These are phyloP conservation scores for Santalum album DNA, from an alignment of 164 flowering plant genomes.

Conservation along the genomic window DNA sequence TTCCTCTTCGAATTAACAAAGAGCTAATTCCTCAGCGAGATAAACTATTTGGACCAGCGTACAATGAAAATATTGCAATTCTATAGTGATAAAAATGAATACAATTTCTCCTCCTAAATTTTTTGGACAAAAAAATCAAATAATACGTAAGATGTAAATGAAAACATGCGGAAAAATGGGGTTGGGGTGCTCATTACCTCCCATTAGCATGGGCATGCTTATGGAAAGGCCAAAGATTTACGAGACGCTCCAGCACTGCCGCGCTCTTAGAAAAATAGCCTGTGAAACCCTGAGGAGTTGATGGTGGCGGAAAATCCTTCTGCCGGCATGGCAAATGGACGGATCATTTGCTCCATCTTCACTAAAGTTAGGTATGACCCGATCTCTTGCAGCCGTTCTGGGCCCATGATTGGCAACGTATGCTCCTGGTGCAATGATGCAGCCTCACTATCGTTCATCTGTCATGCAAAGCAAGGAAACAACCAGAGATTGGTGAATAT, in stretches of 20 bases:
- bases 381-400: conserved; percentile 92
- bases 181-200: no score
- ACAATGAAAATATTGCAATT: no score
- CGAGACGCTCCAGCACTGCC: conserved; percentile 83
- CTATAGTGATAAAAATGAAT: no score
- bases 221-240: conserved; percentile 85
- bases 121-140: no score
- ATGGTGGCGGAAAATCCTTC: conserved; percentile 94
- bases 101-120: no score
- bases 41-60: no score
- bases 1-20: no score
- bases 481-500: no score
- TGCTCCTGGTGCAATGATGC: conserved; percentile 85
- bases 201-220: conserved; percentile 51
- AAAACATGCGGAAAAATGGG: no score
- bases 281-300: conserved; percentile 81
- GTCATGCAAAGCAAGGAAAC: conserved; percentile 13
- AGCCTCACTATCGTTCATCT: conserved; percentile 65
- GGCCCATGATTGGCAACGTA: conserved; percentile 93
- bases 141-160: no score
- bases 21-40: no score
- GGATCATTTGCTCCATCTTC: conserved; percentile 80
- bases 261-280: conserved; percentile 94
- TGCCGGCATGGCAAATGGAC: conserved; percentile 97
- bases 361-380: conserved; percentile 84